Conservation (phyloP, 1,139 yeast species). For the Suhomyces panamericanus region DNA sequence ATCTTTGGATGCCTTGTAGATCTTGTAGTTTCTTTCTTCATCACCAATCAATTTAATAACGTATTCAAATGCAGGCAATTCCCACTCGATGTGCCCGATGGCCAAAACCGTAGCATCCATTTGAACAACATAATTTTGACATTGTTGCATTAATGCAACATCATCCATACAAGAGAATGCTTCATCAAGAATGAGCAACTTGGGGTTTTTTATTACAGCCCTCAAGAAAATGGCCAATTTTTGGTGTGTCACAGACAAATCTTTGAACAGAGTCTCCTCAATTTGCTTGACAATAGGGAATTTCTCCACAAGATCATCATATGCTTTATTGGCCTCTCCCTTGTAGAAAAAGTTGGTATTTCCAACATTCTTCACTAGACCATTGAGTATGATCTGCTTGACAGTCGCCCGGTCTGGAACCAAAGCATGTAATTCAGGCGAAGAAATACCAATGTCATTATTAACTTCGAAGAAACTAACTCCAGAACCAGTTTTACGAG, state of each 20-base stretch:
- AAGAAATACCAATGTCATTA: constrained; percentile 75
- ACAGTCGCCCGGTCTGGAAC: constrained; percentile 63
- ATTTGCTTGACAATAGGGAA: constrained; percentile 32
- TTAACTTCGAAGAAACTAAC: constrained; percentile 79
- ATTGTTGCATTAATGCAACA: constrained; percentile 53
- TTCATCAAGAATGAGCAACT: constrained; percentile 80
- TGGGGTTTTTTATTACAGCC: constrained; percentile 75
- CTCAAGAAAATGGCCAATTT: constrained; percentile 75
- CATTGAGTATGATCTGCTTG: constrained; percentile 66
- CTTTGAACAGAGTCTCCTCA: constrained; percentile 45
- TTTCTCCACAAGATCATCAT: constrained; percentile 20
- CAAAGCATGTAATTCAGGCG: constrained; percentile 89
- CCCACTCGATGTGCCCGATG: constrained; percentile 74
- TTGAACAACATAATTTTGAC: constrained; percentile 60
- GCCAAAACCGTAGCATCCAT: constrained; percentile 71
- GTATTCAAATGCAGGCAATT: constrained; percentile 38
- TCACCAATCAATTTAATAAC: constrained; percentile 38
- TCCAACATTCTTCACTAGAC: constrained; percentile 60
- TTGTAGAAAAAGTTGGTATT: constrained; percentile 44
- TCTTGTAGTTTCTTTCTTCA: constrained; percentile 26
- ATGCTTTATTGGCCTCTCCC: constrained; percentile 18
- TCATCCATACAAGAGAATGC: constrained; percentile 91
- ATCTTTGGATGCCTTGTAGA: constrained; percentile 8
- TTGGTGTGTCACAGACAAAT: constrained; percentile 70
- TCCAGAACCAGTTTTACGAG: constrained; percentile 69